Percentiles rank a stretch among this genome's conserved stretches.
Evolutionary conservation across 495 filamentous ascomycete genomes (phyloP).

Genomic region (Rostrohypoxylon terebratum): DNA sequence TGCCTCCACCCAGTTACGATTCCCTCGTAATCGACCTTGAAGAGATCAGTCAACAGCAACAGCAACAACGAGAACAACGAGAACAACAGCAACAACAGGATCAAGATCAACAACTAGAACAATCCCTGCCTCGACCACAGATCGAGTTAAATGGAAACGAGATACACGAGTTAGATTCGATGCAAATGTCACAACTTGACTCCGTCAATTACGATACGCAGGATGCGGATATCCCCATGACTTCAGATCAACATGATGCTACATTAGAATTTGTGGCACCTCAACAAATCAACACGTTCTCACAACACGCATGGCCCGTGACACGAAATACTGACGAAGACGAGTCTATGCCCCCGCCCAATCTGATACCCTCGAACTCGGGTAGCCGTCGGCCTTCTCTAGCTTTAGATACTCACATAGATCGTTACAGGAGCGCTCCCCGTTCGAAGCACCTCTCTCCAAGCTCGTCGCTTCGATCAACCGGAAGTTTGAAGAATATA

Average conservation of each 20-base stretch:
- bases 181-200: constrained; percentile 45
- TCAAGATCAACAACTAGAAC: constrained; percentile 4
- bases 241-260: constrained; percentile 15
- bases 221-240: constrained; percentile 12
- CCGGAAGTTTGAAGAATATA: constrained; percentile 40
- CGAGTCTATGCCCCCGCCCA: constrained; percentile 24
- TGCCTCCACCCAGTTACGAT: constrained; percentile 59
- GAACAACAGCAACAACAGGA: constrained; percentile 8
- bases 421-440: constrained; percentile 41
- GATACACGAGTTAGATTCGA: constrained; percentile 62
- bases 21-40: constrained; percentile 47
- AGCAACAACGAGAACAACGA: constrained; percentile 2
- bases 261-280: constrained; percentile 5
- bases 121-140: constrained; percentile 24
- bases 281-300: constrained; percentile 12
- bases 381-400: constrained; percentile 44
- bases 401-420: constrained; percentile 47
- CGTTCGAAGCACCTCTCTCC: constrained; percentile 43
- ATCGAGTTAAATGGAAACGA: constrained; percentile 56
- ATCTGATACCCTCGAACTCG: constrained; percentile 9
- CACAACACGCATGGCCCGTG: constrained; percentile 9
- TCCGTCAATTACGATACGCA: constrained; percentile 41
- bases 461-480: constrained; percentile 44
- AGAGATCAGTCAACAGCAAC: constrained; percentile 23
- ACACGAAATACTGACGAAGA: constrained; percentile 11